phyloP scores from a whole-genome alignment of 1,284 basidiomycete genomes.

The Golubevia sp. region DNA sequence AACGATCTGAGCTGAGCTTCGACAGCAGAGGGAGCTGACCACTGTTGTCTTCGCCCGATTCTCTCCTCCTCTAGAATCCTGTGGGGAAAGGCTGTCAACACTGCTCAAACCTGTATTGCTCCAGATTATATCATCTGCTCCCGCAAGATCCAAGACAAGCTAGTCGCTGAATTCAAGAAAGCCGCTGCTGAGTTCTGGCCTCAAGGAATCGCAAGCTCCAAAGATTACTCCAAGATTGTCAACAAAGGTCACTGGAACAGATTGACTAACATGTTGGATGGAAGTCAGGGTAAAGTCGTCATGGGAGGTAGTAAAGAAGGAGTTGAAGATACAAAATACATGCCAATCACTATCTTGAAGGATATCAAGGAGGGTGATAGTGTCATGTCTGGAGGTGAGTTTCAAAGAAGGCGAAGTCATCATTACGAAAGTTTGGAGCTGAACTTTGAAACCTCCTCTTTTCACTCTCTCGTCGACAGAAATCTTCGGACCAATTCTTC shows the following conservation, averaged over 20 bases:
- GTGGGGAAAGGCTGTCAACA: conserved; percentile 63
- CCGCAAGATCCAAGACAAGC: conserved; percentile 40
- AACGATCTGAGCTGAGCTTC: no score
- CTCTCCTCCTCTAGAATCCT: no score
- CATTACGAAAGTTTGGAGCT: no score
- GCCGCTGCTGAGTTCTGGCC: conserved; percentile 50
- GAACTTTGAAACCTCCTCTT: not conserved
- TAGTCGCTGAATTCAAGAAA: conserved; percentile 47
- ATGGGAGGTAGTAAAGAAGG: conserved; percentile 42
- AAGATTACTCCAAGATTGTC: conserved; percentile 57
- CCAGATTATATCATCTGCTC: conserved; percentile 60
- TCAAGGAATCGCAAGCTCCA: conserved; percentile 24
- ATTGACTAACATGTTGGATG: conserved; percentile 45
- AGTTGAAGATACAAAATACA: conserved; percentile 33
- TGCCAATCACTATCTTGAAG: conserved; percentile 59
- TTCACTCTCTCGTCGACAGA: conserved; percentile 20
- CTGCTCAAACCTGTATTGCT: conserved; percentile 62
- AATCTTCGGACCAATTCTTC: conserved; percentile 63
- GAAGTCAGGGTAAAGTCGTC: conserved; percentile 59
- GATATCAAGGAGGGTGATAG: conserved; percentile 55
- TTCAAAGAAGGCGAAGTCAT: not conserved
- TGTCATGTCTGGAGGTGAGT: conserved; percentile 51
- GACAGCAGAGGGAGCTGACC: no score
- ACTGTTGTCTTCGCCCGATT: no score
- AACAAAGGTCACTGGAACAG: conserved; percentile 61